phyloP scores from a whole-genome alignment of 2,329 filamentous ascomycete species.

The Biscogniauxia sp. region DNA sequence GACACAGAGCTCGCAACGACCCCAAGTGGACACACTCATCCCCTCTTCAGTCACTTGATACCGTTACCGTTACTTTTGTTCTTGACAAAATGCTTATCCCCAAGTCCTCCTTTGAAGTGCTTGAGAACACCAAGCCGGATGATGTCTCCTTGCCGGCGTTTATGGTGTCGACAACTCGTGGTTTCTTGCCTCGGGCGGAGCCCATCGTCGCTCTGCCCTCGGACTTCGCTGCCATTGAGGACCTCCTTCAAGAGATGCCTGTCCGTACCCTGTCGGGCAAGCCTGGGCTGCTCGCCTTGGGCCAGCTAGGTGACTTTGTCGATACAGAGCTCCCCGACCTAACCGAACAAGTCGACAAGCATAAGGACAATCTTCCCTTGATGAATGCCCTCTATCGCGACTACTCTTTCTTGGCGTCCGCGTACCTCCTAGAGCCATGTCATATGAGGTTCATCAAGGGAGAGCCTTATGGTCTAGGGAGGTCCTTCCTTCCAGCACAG shows the following conservation, averaged over 20 bases:
- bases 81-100: slow-evolving; percentile 24
- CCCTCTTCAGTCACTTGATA: neutral
- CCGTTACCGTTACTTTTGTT: neutral
- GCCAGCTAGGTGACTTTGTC: slow-evolving; percentile 72
- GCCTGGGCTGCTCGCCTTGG: slow-evolving; percentile 74
- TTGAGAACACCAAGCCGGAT: slow-evolving; percentile 60
- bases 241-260: slow-evolving; percentile 46
- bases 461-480: slow-evolving; percentile 73
- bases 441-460: slow-evolving; percentile 71
- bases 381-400: slow-evolving; percentile 88
- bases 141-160: slow-evolving; percentile 68
- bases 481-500: slow-evolving; percentile 68
- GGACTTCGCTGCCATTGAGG: slow-evolving; percentile 71
- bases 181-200: slow-evolving; percentile 69
- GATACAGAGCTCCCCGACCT: slow-evolving; percentile 74
- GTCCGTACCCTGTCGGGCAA: slow-evolving; percentile 71
- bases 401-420: slow-evolving; percentile 86
- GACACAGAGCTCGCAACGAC: neutral
- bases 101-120: slow-evolving; percentile 53
- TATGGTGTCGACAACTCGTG: slow-evolving; percentile 73
- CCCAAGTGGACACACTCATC: neutral
- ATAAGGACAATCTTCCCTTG: slow-evolving; percentile 69
- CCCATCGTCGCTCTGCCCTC: slow-evolving; percentile 63
- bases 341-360: slow-evolving; percentile 68
- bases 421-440: slow-evolving; percentile 89